Percentiles rank a stretch among this genome's conserved stretches.
phyloP scores from a whole-genome alignment of 2,329 filamentous ascomycete genomes.

The Fusarium nodosum region DNA sequence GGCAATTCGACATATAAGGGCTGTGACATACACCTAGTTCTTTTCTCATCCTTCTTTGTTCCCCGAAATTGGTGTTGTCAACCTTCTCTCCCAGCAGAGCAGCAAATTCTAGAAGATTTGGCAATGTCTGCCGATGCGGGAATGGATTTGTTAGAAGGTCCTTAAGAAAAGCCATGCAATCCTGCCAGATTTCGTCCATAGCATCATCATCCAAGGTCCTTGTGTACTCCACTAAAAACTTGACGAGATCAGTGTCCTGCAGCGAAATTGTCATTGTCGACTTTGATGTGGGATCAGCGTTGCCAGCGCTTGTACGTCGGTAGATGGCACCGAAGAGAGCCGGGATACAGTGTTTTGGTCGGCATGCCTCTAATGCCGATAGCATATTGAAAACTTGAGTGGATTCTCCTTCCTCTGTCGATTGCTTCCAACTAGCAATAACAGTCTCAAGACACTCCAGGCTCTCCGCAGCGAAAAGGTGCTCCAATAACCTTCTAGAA shows the following conservation, averaged over 20 bases:
- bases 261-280: conserved; percentile 91
- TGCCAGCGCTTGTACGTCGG: conserved; percentile 87
- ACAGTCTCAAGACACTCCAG: conserved; percentile 94
- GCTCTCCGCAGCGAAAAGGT: conserved; percentile 91
- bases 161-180: conserved; percentile 90
- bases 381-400: conserved; percentile 85
- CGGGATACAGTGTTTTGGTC: conserved; percentile 91
- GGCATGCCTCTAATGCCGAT: conserved; percentile 89
- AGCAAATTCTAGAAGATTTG: conserved; percentile 87
- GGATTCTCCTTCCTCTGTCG: conserved; percentile 62
- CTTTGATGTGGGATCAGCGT: conserved; percentile 82
- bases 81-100: conserved; percentile 94
- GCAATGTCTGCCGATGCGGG: conserved; percentile 90
- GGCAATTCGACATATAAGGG: neutral
- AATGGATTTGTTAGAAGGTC: conserved; percentile 95
- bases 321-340: conserved; percentile 97
- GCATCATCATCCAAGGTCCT: conserved; percentile 94
- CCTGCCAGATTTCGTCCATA: conserved; percentile 97
- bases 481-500: conserved; percentile 87
- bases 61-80: conserved; percentile 97
- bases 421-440: conserved; percentile 82
- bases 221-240: conserved; percentile 92
- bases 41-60: conserved; percentile 90
- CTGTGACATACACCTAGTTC: conserved; percentile 77
- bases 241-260: conserved; percentile 84